Conservation (phyloP, 345 rosid species). For the Citrus mangshanensis region DNA sequence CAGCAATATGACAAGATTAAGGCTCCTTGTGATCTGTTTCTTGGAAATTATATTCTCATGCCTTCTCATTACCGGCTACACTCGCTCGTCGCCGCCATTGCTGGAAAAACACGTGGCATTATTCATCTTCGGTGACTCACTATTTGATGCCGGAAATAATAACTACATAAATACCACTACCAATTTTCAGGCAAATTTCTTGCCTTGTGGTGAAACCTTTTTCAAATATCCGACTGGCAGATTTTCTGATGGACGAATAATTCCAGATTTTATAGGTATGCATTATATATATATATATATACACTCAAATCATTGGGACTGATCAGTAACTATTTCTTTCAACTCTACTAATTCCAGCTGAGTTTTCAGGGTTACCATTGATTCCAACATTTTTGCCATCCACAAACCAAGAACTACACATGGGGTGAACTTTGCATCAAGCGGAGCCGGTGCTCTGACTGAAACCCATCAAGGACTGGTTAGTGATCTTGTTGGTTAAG, state of each 20-base stretch:
- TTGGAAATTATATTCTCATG: background rate
- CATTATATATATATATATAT: background rate
- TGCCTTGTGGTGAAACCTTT: background rate
- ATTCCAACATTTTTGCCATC: background rate
- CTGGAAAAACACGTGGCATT: slow-evolving; percentile 1
- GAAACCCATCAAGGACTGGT: background rate
- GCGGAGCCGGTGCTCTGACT: slow-evolving; percentile 20
- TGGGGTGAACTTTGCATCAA: slow-evolving; percentile 31
- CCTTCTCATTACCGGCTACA: background rate
- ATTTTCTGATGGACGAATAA: background rate
- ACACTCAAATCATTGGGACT: background rate
- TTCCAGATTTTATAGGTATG: slow-evolving; percentile 16
- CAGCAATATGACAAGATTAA: background rate
- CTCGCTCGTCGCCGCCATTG: background rate
- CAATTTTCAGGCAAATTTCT: background rate
- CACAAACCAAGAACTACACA: background rate
- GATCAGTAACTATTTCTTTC: background rate
- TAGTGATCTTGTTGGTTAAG: background rate
- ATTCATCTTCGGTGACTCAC: slow-evolving; percentile 38
- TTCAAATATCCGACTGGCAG: slow-evolving; percentile 10
- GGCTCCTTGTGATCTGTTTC: background rate
- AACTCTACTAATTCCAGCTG: slow-evolving; percentile 9
- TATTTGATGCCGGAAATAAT: slow-evolving; percentile 33
- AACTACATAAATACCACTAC: slow-evolving; percentile 23
- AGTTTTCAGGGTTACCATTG: slow-evolving; percentile 12